Evolutionary conservation across 768 basidiomycete genomes (phyloP), one percentile per base, ranked within the genome.

Genomic region (Russula dissimulans): DNA sequence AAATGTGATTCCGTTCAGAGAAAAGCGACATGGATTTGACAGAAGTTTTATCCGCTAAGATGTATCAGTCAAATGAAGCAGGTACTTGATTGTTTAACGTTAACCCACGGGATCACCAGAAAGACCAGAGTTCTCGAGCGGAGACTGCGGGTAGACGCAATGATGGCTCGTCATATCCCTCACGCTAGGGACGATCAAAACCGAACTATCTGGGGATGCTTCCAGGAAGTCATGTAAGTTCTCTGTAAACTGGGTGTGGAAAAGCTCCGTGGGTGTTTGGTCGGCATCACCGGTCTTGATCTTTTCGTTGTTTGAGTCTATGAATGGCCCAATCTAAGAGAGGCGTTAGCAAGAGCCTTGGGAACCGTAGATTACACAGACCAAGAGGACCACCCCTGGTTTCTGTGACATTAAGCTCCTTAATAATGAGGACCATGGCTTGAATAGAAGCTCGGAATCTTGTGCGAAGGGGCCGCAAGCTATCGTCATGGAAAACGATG

Each of bases 401-500:
- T 85, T 86, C 29, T 76, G 77, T 8, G 72, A 68, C 65, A 79
- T 79, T n/a, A 87, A 73, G n/a, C 76, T 77, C n/a, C 81, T 73
- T 11, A 92, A 64, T 26, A 97, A 73, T 2, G 76, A 75, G 14
- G 76, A 73, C 77, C 91, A 86, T 0, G 89, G 86, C 62, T 79
- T 83, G 74, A 83, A 98, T 17, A 77, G 72, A 32, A 97, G 76
- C 70, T 97, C 86, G 3, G 81, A 71, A 57, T 95, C 93, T 1
- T 79, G 69, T 0, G 92, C 95, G 73, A 81, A 98, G 1, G 97
- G 95, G 0, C 97, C 97, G 60, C 86, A 84, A 4, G 86, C 91
- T 41, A 91, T 77, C 62, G 79, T 79, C 72, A 95, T 76, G 0
- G 83, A 80, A 52, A 89, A 82, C 0, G 83, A 70, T 22, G 76